A percentile compares a stretch with the other conserved stretches of the same genome.
These are phyloP conservation scores for Amorphotheca resinae DNA, from an alignment of 495 filamentous ascomycete genomes.

Conservation along the genomic window DNA sequence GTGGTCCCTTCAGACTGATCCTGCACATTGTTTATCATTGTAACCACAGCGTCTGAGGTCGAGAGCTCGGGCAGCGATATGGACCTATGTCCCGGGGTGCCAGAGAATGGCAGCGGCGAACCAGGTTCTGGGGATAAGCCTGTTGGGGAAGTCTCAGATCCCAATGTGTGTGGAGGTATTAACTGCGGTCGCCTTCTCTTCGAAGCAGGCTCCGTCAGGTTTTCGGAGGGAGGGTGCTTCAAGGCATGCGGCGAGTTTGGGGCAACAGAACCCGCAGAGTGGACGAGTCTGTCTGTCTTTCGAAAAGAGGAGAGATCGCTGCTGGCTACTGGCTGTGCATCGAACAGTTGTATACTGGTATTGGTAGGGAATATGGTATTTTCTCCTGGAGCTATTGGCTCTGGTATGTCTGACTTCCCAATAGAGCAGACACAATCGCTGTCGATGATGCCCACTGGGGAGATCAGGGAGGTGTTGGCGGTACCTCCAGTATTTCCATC, in stretches of 20 bases:
- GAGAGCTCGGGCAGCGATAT: conserved; percentile 40
- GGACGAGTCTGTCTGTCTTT: not conserved
- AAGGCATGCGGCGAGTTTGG: conserved; percentile 2
- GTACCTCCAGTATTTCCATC: too few relatives aligned
- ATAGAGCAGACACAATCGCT: too few relatives aligned
- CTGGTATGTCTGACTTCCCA: not conserved
- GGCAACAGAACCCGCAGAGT: not conserved
- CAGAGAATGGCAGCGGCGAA: conserved; percentile 17
- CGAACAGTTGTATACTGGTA: not conserved
- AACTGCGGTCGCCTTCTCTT: conserved; percentile 11
- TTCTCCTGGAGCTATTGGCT: not conserved
- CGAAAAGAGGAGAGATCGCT: not conserved
- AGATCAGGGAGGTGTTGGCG: too few relatives aligned
- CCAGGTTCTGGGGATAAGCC: not conserved
- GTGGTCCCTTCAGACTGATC: conserved; percentile 43
- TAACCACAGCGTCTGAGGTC: conserved; percentile 38
- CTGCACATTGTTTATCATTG: conserved; percentile 44
- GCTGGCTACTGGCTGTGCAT: not conserved
- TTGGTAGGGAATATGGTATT: not conserved
- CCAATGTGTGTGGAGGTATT: conserved; percentile 11
- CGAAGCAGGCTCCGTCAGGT: conserved; percentile 7
- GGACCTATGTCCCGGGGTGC: conserved; percentile 28
- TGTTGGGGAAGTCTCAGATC: conserved; percentile 4
- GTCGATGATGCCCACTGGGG: too few relatives aligned
- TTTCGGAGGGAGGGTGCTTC: conserved; percentile 11